Evolutionary conservation across 805 yeast species (phyloP).

Genomic region (Candida tallmaniae): DNA sequence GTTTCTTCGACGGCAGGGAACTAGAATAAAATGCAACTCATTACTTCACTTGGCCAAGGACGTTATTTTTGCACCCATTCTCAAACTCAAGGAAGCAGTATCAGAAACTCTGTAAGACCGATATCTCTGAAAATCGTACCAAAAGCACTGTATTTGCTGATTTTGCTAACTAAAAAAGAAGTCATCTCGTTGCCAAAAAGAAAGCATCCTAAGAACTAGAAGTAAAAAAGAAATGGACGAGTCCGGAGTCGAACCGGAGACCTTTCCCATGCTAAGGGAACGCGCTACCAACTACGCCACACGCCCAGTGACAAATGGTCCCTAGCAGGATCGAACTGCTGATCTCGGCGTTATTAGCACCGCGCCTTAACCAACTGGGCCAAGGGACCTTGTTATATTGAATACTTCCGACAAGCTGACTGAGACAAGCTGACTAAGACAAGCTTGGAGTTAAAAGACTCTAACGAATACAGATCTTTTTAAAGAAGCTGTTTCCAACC

Average conservation of each 20-base stretch:
- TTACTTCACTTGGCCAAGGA: not conserved
- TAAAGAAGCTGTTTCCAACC: too few species aligned
- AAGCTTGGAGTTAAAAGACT: too few species aligned
- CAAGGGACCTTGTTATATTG: conserved; percentile 38
- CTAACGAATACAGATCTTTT: too few species aligned
- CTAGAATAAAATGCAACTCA: too few species aligned
- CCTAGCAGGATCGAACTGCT: conserved; percentile 88
- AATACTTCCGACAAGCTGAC: too few species aligned
- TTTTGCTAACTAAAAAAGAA: not conserved
- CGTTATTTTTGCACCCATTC: not conserved
- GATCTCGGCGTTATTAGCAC: conserved; percentile 61
- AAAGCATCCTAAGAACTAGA: not conserved
- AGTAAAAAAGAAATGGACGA: conserved; percentile 28
- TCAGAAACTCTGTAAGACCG: too few species aligned
- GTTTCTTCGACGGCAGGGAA: too few species aligned
- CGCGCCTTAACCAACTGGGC: conserved; percentile 53
- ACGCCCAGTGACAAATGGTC: conserved; percentile 48
- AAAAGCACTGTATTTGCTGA: not conserved
- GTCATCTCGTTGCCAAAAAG: not conserved
- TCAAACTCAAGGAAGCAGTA: too few species aligned
- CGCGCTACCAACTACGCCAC: conserved; percentile 50
- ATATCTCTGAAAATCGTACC: not conserved
- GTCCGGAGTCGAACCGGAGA: conserved; percentile 44
- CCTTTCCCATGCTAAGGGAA: conserved; percentile 48
- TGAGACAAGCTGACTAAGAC: too few species aligned